Base-by-base conservation (phyloP, 73 alveolate genomes). In the Vitrella brassicaformis region DNA sequence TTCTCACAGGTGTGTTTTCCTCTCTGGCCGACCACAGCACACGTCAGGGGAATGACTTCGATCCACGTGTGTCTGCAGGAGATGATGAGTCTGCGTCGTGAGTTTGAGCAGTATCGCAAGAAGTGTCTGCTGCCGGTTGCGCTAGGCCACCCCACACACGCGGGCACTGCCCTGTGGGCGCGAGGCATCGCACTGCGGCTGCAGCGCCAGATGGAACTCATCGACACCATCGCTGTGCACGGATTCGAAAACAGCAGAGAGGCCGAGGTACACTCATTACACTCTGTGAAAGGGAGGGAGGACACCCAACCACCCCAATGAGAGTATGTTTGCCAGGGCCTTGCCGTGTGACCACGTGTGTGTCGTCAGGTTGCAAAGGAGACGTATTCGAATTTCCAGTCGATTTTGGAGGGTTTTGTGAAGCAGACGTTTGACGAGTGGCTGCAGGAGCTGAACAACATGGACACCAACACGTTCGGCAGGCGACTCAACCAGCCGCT, bases 401-500 rank as follows among this genome's bases (percentile, higher is more conserved):
- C n/a, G n/a, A n/a, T n/a, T 4, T 30, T 64, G 22, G 74, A 74
- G 74, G 31, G 74, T 31, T 74, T 74, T 26, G 81, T 74, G 69
- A 72, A 32, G 56, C 39, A 56, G 25, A 67, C 45, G 19, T 74
- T 74, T 74, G 74, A 74, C 39, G 81, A 74, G 31, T 74, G 81
- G 81, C 69, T 67, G 64, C 64, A n/a, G 0, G 81, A 74, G 71
- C 74, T 74, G 28, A 67, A 66, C 7, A 8, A 74, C 31, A 76
- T 76, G 77, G 83, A 68, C 47, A 74, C 67, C 71, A 71, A 68
- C 77, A 68, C 67, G 25, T 39, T 76, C 66, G 14, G 71, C 64
- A 76, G 68, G 76, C 70, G 83, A 28, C 71, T 76, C 22, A 39
- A 39, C 56, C 4, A 4, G 56, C 22, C 56, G 4, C 56, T 39